These are phyloP conservation scores for Didymella keratinophila DNA, from an alignment of 2,329 filamentous ascomycete genomes.

Conservation along the genomic window DNA sequence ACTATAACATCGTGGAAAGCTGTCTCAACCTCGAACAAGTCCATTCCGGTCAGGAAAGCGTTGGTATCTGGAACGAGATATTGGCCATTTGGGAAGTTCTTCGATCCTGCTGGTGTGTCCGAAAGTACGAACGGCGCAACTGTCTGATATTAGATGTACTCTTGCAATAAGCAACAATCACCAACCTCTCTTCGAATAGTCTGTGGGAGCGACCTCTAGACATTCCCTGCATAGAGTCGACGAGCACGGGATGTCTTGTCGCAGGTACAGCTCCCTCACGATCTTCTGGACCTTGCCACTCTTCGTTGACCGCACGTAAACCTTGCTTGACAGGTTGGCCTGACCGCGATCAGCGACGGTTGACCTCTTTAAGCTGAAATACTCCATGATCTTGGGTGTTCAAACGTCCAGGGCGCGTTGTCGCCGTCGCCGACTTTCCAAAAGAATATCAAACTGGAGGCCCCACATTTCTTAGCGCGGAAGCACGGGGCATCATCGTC, in stretches of 20 bases:
- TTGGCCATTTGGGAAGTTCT: constrained; percentile 82
- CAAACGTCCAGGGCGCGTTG: constrained; percentile 16
- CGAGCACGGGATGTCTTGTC: constrained; percentile 96
- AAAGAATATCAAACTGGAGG: constrained; percentile 3
- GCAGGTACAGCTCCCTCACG: constrained; percentile 92
- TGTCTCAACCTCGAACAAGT: constrained; percentile 89
- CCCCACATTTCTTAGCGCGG: neutral
- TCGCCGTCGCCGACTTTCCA: constrained; percentile 9
- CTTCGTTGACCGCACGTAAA: constrained; percentile 92
- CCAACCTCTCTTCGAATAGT: constrained; percentile 79
- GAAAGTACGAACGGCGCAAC: constrained; percentile 87
- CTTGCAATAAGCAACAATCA: constrained; percentile 17
- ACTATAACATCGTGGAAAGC: constrained; percentile 98
- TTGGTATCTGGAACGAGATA: constrained; percentile 97
- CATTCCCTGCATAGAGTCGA: constrained; percentile 86
- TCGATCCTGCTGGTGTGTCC: constrained; percentile 84
- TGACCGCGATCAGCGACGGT: constrained; percentile 63
- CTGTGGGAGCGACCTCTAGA: constrained; percentile 74
- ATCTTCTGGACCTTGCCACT: constrained; percentile 99
- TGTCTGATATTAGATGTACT: constrained; percentile 50
- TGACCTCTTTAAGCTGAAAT: constrained; percentile 66
- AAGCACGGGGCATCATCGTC: constrained; percentile 20
- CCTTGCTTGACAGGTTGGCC: constrained; percentile 89
- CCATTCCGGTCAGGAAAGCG: constrained; percentile 93
- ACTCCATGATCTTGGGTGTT: constrained; percentile 38